A percentile compares a stretch with the other conserved stretches of the same genome.
These are phyloP conservation scores for Cadophora sp. DNA, from an alignment of 2,329 filamentous ascomycete species.

Conservation along the genomic window DNA sequence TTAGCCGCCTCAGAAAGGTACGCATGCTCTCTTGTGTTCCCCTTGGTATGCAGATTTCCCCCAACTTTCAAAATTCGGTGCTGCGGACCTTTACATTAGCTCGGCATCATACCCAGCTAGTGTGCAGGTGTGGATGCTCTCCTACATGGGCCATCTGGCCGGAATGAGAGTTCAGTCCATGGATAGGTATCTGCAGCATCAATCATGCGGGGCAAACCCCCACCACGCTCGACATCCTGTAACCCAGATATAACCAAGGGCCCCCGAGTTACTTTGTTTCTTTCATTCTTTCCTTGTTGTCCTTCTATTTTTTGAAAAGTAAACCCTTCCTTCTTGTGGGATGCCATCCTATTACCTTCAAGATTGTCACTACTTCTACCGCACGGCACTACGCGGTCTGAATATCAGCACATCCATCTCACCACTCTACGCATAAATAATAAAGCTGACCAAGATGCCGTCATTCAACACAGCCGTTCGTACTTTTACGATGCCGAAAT, in stretches of 20 bases:
- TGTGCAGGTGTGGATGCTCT: conserved; percentile 33
- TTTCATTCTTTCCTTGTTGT: conserved; percentile 10
- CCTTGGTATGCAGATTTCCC: conserved; percentile 18
- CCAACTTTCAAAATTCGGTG: conserved; percentile 31
- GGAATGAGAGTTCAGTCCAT: conserved; percentile 33
- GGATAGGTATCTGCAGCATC: conserved; percentile 21
- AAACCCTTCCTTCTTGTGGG: conserved; percentile 26
- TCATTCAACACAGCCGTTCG: conserved; percentile 69
- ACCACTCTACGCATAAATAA: conserved; percentile 69
- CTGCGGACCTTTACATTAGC: conserved; percentile 33
- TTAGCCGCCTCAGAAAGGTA: conserved; percentile 26
- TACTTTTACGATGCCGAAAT: conserved; percentile 74
- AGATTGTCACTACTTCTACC: conserved; percentile 93
- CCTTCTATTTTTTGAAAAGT: neutral
- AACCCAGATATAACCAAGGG: conserved; percentile 39
- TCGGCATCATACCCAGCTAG: conserved; percentile 34
- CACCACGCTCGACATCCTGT: conserved; percentile 24
- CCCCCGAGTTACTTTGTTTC: conserved; percentile 3
- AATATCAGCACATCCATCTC: conserved; percentile 82
- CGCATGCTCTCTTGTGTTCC: conserved; percentile 14
- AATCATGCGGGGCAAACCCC: conserved; percentile 38
- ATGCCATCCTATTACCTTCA: conserved; percentile 86
- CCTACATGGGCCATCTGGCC: conserved; percentile 40
- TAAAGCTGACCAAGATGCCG: conserved; percentile 61
- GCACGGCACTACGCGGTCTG: conserved; percentile 84